Conservation (phyloP, 2,329 filamentous ascomycete species). For the Monosporascus sp. region DNA sequence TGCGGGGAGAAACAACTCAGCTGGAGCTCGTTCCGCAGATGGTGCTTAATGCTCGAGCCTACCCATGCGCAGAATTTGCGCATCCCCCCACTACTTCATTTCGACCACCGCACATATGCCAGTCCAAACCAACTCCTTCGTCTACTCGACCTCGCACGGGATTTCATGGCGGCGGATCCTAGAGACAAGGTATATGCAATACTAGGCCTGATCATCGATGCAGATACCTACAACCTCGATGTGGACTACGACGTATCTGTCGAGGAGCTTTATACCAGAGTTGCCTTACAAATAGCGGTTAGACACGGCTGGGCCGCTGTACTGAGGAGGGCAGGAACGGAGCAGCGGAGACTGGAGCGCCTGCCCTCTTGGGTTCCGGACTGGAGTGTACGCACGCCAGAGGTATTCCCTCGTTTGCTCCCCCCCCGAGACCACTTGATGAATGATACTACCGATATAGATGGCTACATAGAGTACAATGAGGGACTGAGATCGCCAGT, state of each 20-base stretch:
- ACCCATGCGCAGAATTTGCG: neutral
- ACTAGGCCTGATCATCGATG: constrained; percentile 3
- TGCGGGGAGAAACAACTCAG: constrained; percentile 2
- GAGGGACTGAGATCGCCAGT: no score
- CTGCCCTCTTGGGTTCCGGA: constrained; percentile 9
- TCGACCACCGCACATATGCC: neutral
- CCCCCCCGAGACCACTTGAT: no score
- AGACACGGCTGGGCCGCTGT: constrained; percentile 2
- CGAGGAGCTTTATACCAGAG: constrained; percentile 1
- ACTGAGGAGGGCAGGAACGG: neutral
- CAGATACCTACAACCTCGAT: neutral
- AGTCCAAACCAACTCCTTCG: neutral
- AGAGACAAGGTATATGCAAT: constrained; percentile 9
- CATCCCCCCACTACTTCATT: neutral
- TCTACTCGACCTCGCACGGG: neutral
- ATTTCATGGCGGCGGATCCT: constrained; percentile 1
- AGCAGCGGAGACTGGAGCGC: neutral
- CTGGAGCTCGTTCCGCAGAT: neutral
- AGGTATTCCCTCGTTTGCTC: no score
- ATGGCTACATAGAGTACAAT: no score
- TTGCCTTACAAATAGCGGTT: constrained; percentile 1
- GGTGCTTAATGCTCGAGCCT: no score
- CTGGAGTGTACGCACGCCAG: constrained; percentile 1
- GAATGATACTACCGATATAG: no score
- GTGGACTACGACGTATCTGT: constrained; percentile 4